Evolutionary conservation across 164 flowering plant genomes (phyloP).

Genomic region (Aristolochia californica): DNA sequence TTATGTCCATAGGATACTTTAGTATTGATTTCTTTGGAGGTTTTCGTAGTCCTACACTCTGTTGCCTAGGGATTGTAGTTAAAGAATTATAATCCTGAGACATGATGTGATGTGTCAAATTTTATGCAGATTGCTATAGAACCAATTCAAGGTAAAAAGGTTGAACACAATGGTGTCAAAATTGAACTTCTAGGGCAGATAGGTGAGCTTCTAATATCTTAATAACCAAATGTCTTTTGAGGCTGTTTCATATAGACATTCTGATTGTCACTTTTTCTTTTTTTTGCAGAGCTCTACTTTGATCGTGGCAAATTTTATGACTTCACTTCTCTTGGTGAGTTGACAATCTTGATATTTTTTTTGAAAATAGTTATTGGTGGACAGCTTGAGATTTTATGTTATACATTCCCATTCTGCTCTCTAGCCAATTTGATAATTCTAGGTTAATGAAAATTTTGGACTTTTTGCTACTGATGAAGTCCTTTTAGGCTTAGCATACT

Average conservation of each 20-base stretch:
- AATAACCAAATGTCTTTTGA: not conserved
- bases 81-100: not conserved
- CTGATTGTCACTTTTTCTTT: not conserved
- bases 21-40: not conserved
- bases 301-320: slow-evolving; percentile 93
- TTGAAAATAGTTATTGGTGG: no score
- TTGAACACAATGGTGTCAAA: slow-evolving; percentile 94
- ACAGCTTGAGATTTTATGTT: no score
- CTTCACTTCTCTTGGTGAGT: slow-evolving; percentile 95
- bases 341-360: not conserved
- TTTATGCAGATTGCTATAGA: slow-evolving; percentile 61
- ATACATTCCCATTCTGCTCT: no score
- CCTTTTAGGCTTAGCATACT: no score
- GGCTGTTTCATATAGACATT: not conserved
- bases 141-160: slow-evolving; percentile 89
- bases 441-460: no score
- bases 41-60: not conserved
- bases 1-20: not conserved
- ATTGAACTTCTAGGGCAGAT: slow-evolving; percentile 97
- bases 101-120: not conserved
- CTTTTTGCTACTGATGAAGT: no score
- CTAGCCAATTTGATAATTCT: no score
- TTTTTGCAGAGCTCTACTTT: slow-evolving; percentile 72
- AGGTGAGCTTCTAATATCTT: slow-evolving; percentile 31
- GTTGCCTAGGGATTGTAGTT: no score